Conservation (phyloP, 2,329 filamentous ascomycete genomes). For the Pseudofabraea citricarpa region DNA sequence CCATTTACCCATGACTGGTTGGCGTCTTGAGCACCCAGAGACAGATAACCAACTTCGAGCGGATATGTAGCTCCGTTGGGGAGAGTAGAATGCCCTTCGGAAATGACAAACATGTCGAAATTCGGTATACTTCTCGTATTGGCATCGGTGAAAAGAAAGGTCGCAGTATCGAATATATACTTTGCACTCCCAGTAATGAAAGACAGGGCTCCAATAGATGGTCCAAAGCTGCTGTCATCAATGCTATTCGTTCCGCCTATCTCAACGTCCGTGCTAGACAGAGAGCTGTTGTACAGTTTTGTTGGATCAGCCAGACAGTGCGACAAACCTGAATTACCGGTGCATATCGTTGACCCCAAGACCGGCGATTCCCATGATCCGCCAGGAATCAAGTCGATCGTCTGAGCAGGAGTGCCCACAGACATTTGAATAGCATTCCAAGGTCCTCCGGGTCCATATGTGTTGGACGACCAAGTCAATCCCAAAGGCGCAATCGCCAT, state of each 20-base stretch:
- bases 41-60: slow-evolving; percentile 9
- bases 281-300: too few species aligned
- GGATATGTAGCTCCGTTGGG: slow-evolving; percentile 14
- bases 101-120: slow-evolving; percentile 11
- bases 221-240: too few species aligned
- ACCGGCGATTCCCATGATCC: neutral
- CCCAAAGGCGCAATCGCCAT: too few species aligned
- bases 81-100: slow-evolving; percentile 3
- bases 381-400: neutral
- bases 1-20: slow-evolving; percentile 11
- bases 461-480: neutral
- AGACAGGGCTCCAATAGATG: too few species aligned
- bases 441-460: neutral
- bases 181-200: slow-evolving; percentile 8
- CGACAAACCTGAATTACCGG: too few species aligned
- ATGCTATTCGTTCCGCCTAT: too few species aligned
- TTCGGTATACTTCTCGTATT: neutral
- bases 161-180: slow-evolving; percentile 10
- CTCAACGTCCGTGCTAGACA: too few species aligned
- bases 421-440: neutral
- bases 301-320: too few species aligned
- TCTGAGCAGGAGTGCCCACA: neutral
- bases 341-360: too few species aligned
- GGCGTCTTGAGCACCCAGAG: slow-evolving; percentile 8
- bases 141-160: slow-evolving; percentile 3